These are phyloP conservation scores for Fusarium sambucinum DNA, from an alignment of 2,329 filamentous ascomycete species.

Conservation along the genomic window DNA sequence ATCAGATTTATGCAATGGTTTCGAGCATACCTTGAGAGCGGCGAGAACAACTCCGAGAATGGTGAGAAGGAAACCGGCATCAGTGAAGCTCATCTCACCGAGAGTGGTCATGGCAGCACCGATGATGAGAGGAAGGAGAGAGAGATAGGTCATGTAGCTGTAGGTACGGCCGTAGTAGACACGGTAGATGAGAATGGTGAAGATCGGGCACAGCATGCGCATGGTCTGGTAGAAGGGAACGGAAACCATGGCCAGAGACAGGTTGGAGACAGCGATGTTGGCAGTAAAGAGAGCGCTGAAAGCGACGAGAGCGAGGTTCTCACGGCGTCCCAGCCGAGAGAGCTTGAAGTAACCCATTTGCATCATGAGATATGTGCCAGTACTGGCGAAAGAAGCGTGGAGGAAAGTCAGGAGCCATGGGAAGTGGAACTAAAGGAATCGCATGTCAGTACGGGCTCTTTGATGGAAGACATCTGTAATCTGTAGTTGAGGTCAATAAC, in stretches of 20 bases:
- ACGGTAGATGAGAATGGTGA: slow-evolving; percentile 72
- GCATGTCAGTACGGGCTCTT: slow-evolving; percentile 33
- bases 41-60: slow-evolving; percentile 67
- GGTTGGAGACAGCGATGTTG: slow-evolving; percentile 74
- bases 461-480: no score
- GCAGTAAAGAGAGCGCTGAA: slow-evolving; percentile 72
- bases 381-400: slow-evolving; percentile 67
- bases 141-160: slow-evolving; percentile 67
- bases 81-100: slow-evolving; percentile 73
- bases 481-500: slow-evolving; percentile 31
- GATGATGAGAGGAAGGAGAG: slow-evolving; percentile 70
- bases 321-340: slow-evolving; percentile 63
- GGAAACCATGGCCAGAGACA: slow-evolving; percentile 71
- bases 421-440: slow-evolving; percentile 62
- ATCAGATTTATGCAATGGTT: neutral
- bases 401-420: slow-evolving; percentile 72
- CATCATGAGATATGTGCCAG: slow-evolving; percentile 67
- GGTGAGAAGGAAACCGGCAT: slow-evolving; percentile 67
- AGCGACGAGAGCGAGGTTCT: slow-evolving; percentile 67
- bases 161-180: slow-evolving; percentile 67
- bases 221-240: slow-evolving; percentile 76
- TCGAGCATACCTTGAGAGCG: slow-evolving; percentile 62
- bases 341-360: slow-evolving; percentile 65
- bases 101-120: slow-evolving; percentile 71
- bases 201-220: slow-evolving; percentile 70